Conservation (phyloP, 1,284 basidiomycete species). For the Fistulina hepatica region DNA sequence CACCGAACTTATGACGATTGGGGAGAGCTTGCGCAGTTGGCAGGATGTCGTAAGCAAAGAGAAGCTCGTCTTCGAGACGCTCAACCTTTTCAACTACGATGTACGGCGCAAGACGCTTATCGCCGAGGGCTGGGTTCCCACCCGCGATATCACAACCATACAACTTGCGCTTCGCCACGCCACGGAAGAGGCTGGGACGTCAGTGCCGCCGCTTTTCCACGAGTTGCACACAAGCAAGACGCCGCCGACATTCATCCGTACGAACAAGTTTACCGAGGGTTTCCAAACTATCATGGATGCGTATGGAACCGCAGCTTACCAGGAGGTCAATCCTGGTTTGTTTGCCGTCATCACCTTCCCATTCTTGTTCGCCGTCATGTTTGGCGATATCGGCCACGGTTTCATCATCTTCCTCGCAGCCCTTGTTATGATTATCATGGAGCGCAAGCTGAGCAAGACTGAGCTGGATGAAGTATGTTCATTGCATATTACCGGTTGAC, state of each 20-base stretch:
- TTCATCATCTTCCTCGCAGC: constrained; percentile 75
- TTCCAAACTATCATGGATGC: constrained; percentile 99
- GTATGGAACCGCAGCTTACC: constrained; percentile 91
- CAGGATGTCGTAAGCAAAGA: constrained; percentile 91
- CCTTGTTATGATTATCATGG: constrained; percentile 75
- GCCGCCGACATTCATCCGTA: constrained; percentile 92
- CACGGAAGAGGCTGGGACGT: constrained; percentile 92
- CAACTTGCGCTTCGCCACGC: constrained; percentile 87
- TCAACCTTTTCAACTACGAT: constrained; percentile 94
- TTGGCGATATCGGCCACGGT: constrained; percentile 97
- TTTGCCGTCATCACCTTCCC: constrained; percentile 95
- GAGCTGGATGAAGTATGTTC: constrained; percentile 66
- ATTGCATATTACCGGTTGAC: background rate
- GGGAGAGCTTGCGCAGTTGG: constrained; percentile 84
- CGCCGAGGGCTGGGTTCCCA: constrained; percentile 97
- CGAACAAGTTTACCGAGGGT: constrained; percentile 94
- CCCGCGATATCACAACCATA: constrained; percentile 79
- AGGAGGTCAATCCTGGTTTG: constrained; percentile 95
- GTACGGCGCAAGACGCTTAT: constrained; percentile 89
- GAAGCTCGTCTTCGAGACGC: constrained; percentile 90
- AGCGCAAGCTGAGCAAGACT: constrained; percentile 69
- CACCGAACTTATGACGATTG: constrained; percentile 77
- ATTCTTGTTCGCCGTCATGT: constrained; percentile 99
- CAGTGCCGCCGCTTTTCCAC: constrained; percentile 85
- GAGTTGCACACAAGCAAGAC: constrained; percentile 85